Evolutionary conservation across 257 asterid species (phyloP), one percentile per base, ranked within the genome.

Genomic region (Salvia hispanica): DNA sequence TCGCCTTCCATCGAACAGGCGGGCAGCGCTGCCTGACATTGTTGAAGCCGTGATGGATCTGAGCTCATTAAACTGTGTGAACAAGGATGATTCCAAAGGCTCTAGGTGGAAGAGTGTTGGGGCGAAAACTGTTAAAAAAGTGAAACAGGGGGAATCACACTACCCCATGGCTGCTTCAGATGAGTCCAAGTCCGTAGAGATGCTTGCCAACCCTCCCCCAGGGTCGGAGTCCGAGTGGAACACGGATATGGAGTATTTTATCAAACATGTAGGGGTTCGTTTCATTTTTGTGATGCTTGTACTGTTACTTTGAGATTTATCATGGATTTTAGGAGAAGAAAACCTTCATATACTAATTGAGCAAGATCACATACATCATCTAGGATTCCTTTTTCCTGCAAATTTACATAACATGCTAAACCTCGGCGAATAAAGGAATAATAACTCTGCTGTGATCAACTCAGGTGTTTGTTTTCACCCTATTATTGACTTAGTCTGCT

Each of bases 1-100:
- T 66, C 88, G 99, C 18, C 88, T 77, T 36, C 97, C 96, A 2
- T 87, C 96, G 0, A 58, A 58, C 21, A 84, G 83, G 79, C 78
- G 90, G 48, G 25, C 74, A 33, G 75, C 89, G 70, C 89, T 88
- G 4, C 73, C 72, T 12, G 82, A 72, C 48, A 67, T 53, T 16
- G 80, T 46, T 11, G 85, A 80, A 62, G 40, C 62, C 18, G 80
- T 58, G 70, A 40, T 46, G 34, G 66, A 58, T 11, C 79, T 57
- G 50, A 71, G 78, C 58, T 71, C 76, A 3, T 69, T 18, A 14
- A 40, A 72, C 54, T 34, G 68, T 43, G 73, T 39, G 21, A 47
- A 77, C 21, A 18, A 18, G 21, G 21, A 18, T 18, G 21, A 18
- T 34, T 39, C 8, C 6, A 74, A 67, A 47, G 74, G 72, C 52